phyloP scores from a whole-genome alignment of 352 stramenopile species.

The Peronospora destructor region DNA sequence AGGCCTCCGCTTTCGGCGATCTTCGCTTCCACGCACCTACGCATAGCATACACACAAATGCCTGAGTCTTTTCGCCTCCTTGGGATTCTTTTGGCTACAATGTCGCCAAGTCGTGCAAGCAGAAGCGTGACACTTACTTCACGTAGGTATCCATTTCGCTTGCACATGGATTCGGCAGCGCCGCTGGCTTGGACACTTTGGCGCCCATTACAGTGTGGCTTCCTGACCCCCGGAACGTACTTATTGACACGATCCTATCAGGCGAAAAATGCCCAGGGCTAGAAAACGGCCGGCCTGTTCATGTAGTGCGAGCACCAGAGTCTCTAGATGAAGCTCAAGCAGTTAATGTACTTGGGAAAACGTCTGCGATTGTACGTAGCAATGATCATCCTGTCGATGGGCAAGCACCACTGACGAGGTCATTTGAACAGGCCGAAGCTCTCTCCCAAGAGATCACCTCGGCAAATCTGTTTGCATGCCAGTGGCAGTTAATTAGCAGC shows the following conservation, averaged over 20 bases:
- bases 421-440: slow-evolving; percentile 40
- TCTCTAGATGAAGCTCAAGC: slow-evolving; percentile 21
- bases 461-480: slow-evolving; percentile 31
- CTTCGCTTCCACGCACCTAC: slow-evolving; percentile 55
- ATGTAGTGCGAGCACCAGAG: slow-evolving; percentile 25
- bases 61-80: slow-evolving; percentile 12
- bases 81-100: not conserved
- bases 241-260: slow-evolving; percentile 8
- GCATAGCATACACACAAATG: slow-evolving; percentile 4
- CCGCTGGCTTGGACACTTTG: slow-evolving; percentile 44
- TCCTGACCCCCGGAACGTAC: slow-evolving; percentile 7
- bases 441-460: slow-evolving; percentile 62
- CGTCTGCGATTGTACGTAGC: slow-evolving; percentile 37
- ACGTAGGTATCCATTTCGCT: slow-evolving; percentile 63
- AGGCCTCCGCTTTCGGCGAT: slow-evolving; percentile 50
- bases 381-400: slow-evolving; percentile 7
- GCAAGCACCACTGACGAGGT: slow-evolving; percentile 5
- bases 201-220: slow-evolving; percentile 40
- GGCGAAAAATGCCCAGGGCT: slow-evolving; percentile 1
- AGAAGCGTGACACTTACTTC: slow-evolving; percentile 41
- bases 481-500: slow-evolving; percentile 25
- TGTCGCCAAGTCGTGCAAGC: not conserved
- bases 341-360: slow-evolving; percentile 40
- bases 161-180: slow-evolving; percentile 41
- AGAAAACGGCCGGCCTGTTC: slow-evolving; percentile 22